Base-by-base conservation (phyloP, 108 stramenopile species). In the Nitzschia inconspicua region DNA sequence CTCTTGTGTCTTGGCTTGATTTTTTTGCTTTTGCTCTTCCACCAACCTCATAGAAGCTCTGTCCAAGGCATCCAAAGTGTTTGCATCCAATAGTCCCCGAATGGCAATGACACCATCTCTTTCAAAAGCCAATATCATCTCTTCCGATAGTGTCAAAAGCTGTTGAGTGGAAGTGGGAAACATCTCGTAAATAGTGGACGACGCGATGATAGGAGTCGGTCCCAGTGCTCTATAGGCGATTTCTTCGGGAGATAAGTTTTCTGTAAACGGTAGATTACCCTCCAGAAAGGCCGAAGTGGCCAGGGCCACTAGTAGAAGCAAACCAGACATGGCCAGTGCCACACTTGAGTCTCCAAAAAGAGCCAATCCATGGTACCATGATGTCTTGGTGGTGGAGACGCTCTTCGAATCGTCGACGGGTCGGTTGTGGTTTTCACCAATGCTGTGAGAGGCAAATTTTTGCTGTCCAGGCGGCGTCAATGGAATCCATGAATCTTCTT, bases 81-180 rank as follows among this genome's bases (percentile, higher is more conserved):
- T 32, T 13, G 22, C 25, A 46, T 61, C 59, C n/a, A 84, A 42
- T 10, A 80, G 56, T n/a, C 83, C 83, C 22, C 83, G 60, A 39
- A 84, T 42, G n/a, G 79, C 79, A 36, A 84, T 55, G 9, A 84
- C 83, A 25, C 83, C 83, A 46, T 84, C 83, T 47, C 51, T 66
- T 1, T 68, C 27, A 50, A 66, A 84, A 9, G 66, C 67, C 14
- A 31, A 26, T 25, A 46, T 32, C 47, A 80, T 60, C 39, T 73
- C 68, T 6, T 52, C 26, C 14, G 56, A 42, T 20, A 71, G 26
- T 3, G 40, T 14, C 47, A 29, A 3, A 27, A 1, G 8, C 20
- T n/a, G 31, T 25, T 49, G 16, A 35, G 56, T 29, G 19, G 22
- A 19, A 47, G 54, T 47, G 24, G 20, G 34, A 51, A 59, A 70